phyloP scores from a whole-genome alignment of 2,329 filamentous ascomycete genomes.

The Colletotrichum sp. region DNA sequence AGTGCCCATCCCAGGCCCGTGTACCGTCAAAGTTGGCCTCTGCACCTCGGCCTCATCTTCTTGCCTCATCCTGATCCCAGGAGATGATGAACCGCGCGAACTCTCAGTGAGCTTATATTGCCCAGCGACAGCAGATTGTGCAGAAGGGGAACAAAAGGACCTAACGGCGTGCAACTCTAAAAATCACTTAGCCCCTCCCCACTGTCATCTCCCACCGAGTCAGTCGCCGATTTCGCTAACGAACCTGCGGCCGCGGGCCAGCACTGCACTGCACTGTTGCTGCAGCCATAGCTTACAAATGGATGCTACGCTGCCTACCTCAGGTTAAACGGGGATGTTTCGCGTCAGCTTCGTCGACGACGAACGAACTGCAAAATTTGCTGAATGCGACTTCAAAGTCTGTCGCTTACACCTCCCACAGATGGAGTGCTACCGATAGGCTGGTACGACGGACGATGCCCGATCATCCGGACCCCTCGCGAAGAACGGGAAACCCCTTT shows the following conservation, averaged over 20 bases:
- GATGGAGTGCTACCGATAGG: neutral
- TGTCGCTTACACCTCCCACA: neutral
- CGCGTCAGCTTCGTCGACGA: neutral
- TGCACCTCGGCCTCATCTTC: neutral
- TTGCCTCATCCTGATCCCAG: neutral
- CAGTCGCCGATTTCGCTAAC: conserved; percentile 1
- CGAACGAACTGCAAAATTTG: neutral
- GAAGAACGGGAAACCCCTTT: neutral
- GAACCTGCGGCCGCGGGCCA: neutral
- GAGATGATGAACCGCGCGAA: neutral
- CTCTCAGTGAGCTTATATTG: neutral
- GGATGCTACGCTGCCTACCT: neutral
- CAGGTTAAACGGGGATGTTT: neutral
- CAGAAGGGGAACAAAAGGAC: neutral
- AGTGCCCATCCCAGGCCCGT: neutral
- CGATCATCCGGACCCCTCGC: neutral
- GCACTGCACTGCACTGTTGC: neutral
- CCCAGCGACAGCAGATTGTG: neutral
- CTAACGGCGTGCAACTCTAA: neutral
- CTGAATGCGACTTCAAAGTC: neutral
- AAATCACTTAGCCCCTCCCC: neutral
- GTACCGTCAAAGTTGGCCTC: neutral
- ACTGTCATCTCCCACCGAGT: conserved; percentile 17
- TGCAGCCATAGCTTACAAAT: neutral
- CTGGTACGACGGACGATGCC: neutral